Evolutionary conservation across 139 green algal species (phyloP), one percentile per base, ranked within the genome.

Genomic region (Edaphochlamys debaryana): DNA sequence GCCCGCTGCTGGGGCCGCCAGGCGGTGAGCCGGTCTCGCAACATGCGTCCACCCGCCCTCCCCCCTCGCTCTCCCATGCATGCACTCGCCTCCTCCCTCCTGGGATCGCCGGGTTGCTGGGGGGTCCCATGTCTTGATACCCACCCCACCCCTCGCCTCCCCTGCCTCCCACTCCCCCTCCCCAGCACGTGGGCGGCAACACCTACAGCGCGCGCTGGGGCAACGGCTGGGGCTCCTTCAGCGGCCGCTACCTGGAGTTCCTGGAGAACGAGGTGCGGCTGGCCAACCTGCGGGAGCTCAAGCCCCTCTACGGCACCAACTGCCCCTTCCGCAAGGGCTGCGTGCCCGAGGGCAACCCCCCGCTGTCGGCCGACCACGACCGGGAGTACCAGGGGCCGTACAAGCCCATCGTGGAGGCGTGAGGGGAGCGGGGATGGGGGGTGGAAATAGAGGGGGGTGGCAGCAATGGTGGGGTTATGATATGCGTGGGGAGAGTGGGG

Each of bases 1-100:
- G 67, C 66, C 17, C 67, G 82, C 19, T 87, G 82, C 66, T 87
- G 82, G 82, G 82, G 82, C 13, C 76, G 67, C n/a, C 82, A 87
- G 82, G 74, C 84, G 67, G 45, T 54, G 45, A 9, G n/a, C n/a
- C n/a, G n/a, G n/a, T n/a, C n/a, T n/a, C n/a, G n/a, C n/a, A n/a
- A n/a, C n/a, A n/a, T n/a, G n/a, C n/a, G n/a, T n/a, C n/a, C n/a
- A n/a, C n/a, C n/a, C n/a, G n/a, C n/a, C n/a, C n/a, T n/a, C n/a
- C n/a, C n/a, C n/a, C n/a, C n/a, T n/a, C n/a, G n/a, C n/a, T n/a
- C n/a, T n/a, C n/a, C n/a, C n/a, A n/a, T n/a, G n/a, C n/a, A n/a
- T n/a, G n/a, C n/a, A n/a, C n/a, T n/a, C n/a, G n/a, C n/a, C n/a
- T n/a, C n/a, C n/a, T n/a, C n/a, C n/a, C n/a, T n/a, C n/a, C n/a